These are phyloP conservation scores for Fusarium sp. DNA, from an alignment of 2,329 filamentous ascomycete species.

Conservation along the genomic window DNA sequence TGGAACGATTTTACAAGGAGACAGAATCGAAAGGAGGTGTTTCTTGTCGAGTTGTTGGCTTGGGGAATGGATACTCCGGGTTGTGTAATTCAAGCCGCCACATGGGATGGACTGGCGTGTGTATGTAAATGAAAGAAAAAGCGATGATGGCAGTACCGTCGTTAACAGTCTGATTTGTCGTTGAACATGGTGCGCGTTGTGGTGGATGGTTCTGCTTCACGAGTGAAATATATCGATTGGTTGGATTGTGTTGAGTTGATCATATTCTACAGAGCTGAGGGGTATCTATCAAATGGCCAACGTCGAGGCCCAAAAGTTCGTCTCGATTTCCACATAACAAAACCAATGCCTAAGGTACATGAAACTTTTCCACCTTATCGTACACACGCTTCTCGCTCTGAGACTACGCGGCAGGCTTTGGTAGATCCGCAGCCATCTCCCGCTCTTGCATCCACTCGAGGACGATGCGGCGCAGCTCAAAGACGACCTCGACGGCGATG, in stretches of 20 bases:
- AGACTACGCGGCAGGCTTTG: constrained; percentile 9
- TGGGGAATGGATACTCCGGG: constrained; percentile 29
- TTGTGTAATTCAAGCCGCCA: constrained; percentile 41
- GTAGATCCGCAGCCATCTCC: constrained; percentile 43
- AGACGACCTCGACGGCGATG: constrained; percentile 92
- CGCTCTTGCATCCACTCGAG: constrained; percentile 69
- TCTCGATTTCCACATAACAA: constrained; percentile 18
- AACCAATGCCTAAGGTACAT: not conserved
- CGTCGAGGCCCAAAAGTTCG: constrained; percentile 1
- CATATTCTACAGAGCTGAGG: constrained; percentile 45
- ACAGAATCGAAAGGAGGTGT: constrained; percentile 10
- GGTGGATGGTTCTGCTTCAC: too few species aligned
- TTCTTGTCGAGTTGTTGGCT: constrained; percentile 20
- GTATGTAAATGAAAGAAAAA: constrained; percentile 40
- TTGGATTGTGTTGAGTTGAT: constrained; percentile 18
- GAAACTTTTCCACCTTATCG: constrained; percentile 20
- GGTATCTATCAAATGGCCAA: constrained; percentile 43
- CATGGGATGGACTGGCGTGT: constrained; percentile 28
- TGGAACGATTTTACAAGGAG: constrained; percentile 26
- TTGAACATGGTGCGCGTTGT: not conserved
- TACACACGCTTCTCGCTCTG: constrained; percentile 16
- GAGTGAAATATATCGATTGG: too few species aligned
- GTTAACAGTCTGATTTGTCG: constrained; percentile 16
- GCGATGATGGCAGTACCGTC: constrained; percentile 19
- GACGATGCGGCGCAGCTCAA: constrained; percentile 84